phyloP scores from a whole-genome alignment of 140 eudicot genomes.

The Cichorium intybus region DNA sequence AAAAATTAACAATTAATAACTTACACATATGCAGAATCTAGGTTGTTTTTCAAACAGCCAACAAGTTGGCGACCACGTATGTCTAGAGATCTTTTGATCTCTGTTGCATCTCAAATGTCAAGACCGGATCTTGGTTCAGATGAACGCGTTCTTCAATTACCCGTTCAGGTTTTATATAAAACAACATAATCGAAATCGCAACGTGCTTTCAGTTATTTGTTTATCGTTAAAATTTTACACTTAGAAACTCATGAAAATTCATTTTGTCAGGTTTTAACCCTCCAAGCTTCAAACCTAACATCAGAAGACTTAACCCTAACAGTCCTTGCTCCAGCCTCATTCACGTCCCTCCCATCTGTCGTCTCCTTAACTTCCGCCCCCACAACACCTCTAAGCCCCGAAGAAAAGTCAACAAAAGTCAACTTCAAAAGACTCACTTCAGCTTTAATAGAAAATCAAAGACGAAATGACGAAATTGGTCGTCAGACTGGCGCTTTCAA shows the following conservation, averaged over 20 bases:
- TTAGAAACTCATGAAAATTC: no score
- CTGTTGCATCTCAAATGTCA: constrained; percentile 95
- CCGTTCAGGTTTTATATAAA: constrained; percentile 70
- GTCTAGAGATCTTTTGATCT: constrained; percentile 80
- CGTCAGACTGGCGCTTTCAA: constrained; percentile 33
- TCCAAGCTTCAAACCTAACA: constrained; percentile 94
- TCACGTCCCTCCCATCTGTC: constrained; percentile 64
- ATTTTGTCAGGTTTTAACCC: constrained; percentile 75
- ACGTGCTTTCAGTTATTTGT: no score
- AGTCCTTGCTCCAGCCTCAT: constrained; percentile 91
- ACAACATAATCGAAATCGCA: no score
- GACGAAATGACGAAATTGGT: constrained; percentile 35
- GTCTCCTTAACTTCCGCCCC: constrained; percentile 72
- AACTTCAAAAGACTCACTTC: constrained; percentile 30
- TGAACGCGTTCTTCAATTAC: constrained; percentile 69
- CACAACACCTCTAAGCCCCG: constrained; percentile 54
- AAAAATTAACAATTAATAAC: neutral
- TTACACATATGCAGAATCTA: constrained; percentile 60
- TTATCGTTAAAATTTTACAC: no score
- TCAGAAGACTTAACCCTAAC: constrained; percentile 82
- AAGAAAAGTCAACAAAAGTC: constrained; percentile 16
- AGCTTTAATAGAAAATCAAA: constrained; percentile 30
- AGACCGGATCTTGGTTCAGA: constrained; percentile 55
- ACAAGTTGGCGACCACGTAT: constrained; percentile 92
- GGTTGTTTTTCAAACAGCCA: constrained; percentile 88